Conservation (phyloP, 2,329 filamentous ascomycete species). For the Botrytis sinoallii region DNA sequence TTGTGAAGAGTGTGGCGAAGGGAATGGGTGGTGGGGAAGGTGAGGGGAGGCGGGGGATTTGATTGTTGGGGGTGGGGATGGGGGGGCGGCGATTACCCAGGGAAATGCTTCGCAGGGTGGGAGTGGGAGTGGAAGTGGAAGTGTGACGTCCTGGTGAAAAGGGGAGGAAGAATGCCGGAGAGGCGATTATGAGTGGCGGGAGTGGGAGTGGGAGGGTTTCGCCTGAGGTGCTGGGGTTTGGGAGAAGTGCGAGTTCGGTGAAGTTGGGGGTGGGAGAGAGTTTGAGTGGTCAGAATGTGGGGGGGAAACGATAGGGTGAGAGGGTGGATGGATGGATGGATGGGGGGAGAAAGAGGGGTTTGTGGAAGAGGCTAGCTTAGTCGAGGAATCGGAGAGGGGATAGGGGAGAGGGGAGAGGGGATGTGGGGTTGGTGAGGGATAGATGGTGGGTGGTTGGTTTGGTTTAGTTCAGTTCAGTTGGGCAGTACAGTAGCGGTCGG, state of each 20-base stretch:
- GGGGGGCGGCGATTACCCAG: constrained; percentile 23
- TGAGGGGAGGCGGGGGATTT: constrained; percentile 71
- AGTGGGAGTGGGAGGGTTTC: not conserved
- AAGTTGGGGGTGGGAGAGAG: constrained; percentile 29
- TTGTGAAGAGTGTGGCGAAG: constrained; percentile 93
- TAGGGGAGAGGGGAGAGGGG: no score
- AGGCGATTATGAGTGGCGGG: constrained; percentile 28
- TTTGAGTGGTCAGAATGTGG: constrained; percentile 27
- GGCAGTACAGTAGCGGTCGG: not conserved
- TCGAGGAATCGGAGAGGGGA: no score
- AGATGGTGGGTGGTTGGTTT: not conserved
- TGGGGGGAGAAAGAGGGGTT: not conserved
- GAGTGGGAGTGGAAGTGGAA: constrained; percentile 25
- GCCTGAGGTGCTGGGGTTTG: constrained; percentile 32
- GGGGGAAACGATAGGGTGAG: not conserved
- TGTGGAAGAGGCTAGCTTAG: not conserved
- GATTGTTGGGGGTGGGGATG: constrained; percentile 62
- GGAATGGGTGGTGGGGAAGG: constrained; percentile 90
- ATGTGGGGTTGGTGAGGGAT: no score
- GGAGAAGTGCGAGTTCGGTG: constrained; percentile 24
- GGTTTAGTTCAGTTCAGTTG: not conserved
- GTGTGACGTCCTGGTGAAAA: constrained; percentile 27
- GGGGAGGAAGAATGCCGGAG: constrained; percentile 24
- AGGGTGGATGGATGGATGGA: not conserved
- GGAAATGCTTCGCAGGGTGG: not conserved